A percentile compares a stretch with the other conserved stretches of the same genome.
These are phyloP conservation scores for Thraustochytrium sp. DNA, from an alignment of 352 stramenopile genomes.

Conservation along the genomic window DNA sequence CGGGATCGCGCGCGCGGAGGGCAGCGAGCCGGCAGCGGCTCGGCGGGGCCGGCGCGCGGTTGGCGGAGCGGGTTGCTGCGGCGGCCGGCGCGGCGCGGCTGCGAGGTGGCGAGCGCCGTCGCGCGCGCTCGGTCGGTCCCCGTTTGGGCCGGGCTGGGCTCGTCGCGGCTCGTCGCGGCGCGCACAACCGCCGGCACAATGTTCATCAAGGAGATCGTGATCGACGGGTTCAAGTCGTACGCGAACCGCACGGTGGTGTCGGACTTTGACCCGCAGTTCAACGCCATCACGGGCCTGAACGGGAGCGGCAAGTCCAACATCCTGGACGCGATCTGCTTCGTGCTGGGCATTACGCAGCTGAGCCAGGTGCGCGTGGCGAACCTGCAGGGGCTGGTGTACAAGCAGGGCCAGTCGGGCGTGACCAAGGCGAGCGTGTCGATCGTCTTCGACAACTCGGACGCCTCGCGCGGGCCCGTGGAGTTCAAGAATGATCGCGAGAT, in stretches of 20 bases:
- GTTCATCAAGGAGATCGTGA: slow-evolving; percentile 98
- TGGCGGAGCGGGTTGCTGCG: background rate
- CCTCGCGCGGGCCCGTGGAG: slow-evolving; percentile 78
- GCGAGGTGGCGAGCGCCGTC: too few species aligned
- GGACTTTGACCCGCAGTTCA: slow-evolving; percentile 98
- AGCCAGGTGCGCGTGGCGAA: slow-evolving; percentile 95
- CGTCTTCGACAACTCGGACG: slow-evolving; percentile 97
- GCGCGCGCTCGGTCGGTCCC: too few species aligned
- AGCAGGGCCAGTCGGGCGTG: slow-evolving; percentile 96
- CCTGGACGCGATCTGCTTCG: slow-evolving; percentile 98
- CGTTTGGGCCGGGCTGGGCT: too few species aligned
- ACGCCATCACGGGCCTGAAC: slow-evolving; percentile 99
- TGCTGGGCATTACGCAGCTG: slow-evolving; percentile 98
- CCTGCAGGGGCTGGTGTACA: slow-evolving; percentile 99
- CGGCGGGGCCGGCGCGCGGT: too few species aligned
- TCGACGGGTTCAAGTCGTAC: slow-evolving; percentile 99
- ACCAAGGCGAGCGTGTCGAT: slow-evolving; percentile 98
- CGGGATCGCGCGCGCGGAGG: too few species aligned
- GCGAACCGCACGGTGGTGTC: slow-evolving; percentile 95
- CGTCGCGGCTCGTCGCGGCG: too few species aligned
- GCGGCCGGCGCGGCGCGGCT: too few species aligned
- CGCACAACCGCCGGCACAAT: slow-evolving; percentile 58
- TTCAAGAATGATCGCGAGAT: slow-evolving; percentile 98
- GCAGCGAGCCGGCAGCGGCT: background rate
- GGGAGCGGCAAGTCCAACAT: slow-evolving; percentile 99